Evolutionary conservation across 192 early-diverging fungal genomes (phyloP).

Genomic region (Coemansia sp.): DNA sequence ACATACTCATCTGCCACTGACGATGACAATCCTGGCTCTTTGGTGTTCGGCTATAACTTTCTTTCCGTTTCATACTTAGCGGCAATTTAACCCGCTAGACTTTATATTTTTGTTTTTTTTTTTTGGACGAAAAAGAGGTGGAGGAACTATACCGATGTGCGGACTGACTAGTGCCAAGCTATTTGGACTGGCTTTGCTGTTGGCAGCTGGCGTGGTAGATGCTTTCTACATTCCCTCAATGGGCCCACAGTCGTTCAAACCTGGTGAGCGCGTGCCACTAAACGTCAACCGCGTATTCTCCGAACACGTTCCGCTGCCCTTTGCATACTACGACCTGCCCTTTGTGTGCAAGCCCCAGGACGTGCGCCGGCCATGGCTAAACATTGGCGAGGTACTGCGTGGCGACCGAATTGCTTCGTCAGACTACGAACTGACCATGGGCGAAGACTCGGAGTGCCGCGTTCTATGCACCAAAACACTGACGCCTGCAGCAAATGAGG

Average conservation of each 20-base stretch:
- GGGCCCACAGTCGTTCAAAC: conserved; percentile 38
- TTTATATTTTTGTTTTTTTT: not conserved
- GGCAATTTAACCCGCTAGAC: too few relatives aligned
- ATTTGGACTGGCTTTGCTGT: not conserved
- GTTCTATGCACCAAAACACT: conserved; percentile 58
- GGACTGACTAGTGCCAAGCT: not conserved
- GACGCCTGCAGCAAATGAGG: conserved; percentile 36
- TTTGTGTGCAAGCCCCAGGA: conserved; percentile 59
- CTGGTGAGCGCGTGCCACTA: conserved; percentile 59
- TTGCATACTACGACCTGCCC: conserved; percentile 63
- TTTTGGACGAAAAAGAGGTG: not conserved
- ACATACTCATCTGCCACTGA: not conserved
- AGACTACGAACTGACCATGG: conserved; percentile 56
- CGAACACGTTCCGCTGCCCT: conserved; percentile 63
- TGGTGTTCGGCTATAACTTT: too few relatives aligned
- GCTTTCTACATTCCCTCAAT: conserved; percentile 54
- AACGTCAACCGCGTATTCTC: conserved; percentile 72
- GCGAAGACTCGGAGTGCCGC: conserved; percentile 51
- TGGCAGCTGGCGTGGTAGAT: not conserved
- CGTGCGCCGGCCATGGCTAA: conserved; percentile 40
- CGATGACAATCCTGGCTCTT: not conserved
- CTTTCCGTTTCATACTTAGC: not conserved
- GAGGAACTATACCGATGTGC: not conserved
- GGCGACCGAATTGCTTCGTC: conserved; percentile 70
- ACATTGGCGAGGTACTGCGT: conserved; percentile 67